Evolutionary conservation across 192 early-diverging fungal genomes (phyloP), one percentile per base, ranked within the genome.

Genomic region (Allomyces macrogynus): DNA sequence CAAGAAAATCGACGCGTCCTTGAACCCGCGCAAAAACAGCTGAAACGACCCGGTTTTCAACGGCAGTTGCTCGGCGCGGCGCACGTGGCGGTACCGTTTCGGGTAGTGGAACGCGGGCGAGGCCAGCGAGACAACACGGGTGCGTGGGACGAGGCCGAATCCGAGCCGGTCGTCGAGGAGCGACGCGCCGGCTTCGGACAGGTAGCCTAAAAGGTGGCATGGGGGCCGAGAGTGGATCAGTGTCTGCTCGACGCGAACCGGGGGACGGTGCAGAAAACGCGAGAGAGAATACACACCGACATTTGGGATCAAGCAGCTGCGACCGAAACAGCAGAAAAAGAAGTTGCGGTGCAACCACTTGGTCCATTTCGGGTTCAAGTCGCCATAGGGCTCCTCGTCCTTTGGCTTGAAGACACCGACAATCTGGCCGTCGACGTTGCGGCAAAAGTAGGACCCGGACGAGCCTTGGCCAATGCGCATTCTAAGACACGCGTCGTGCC

Each of bases 321-420:
- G 77, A 1, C 92, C 91, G 81, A 95, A 95, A 63, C 83, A 90
- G 69, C 90, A 95, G 5, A 89, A 88, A 62, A 90, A 86, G 18
- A 92, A 62, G 69, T 89, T 90, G 18, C 87, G 74, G 66, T 95
- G 92, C 22, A 92, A 76, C 89, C 89, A 95, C 69, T 95, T 93
- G 2, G 86, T 82, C 91, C 89, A 95, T 73, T 95, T 93, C 3
- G 82, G 82, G 68, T 86, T 88, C 27, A 86, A 65, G 4, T 76
- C 72, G 10, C 84, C 81, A 63, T 85, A 86, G 8, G 81, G 82
- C 61, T 84, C 83, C 71, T 78, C 89, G 70, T 82, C 87, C 76
- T 82, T 88, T 57, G 80, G 92, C 67, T 95, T 95, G 72, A 93
- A 95, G 0, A 93, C 90, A 7, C 88, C 91, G 5, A 95, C 85